Evolutionary conservation across 176 grass and related monocot genomes (phyloP).

Genomic region (Dactylis glomerata): DNA sequence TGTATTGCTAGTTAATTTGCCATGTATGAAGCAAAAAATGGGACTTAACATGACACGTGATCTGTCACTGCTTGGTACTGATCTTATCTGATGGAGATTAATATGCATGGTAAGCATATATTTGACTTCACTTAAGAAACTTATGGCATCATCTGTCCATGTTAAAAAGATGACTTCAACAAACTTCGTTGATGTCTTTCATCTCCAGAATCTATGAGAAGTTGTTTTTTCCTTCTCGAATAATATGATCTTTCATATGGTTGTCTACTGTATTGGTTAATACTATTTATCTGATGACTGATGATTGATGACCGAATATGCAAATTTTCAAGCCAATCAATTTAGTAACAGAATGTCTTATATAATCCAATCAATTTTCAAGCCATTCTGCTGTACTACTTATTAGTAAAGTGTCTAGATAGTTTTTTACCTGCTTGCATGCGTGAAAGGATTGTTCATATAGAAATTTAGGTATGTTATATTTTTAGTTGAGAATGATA

Average conservation of each 20-base stretch:
- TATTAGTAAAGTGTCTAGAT: background rate
- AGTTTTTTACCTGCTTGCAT: background rate
- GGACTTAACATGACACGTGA: background rate
- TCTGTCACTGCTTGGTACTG: background rate
- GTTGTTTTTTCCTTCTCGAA: background rate
- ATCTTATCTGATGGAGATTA: background rate
- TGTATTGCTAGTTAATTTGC: background rate
- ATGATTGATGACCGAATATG: background rate
- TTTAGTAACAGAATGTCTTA: background rate
- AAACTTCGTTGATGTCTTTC: background rate
- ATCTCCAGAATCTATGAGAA: background rate
- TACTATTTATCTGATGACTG: background rate
- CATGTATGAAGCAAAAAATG: background rate
- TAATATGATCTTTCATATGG: conserved; percentile 2
- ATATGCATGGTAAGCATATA: background rate
- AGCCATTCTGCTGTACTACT: background rate
- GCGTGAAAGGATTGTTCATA: background rate
- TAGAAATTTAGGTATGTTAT: background rate
- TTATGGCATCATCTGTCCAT: background rate
- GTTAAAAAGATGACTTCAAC: background rate
- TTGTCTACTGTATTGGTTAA: background rate
- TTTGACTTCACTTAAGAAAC: background rate
- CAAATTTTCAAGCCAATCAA: background rate
- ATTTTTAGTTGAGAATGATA: background rate
- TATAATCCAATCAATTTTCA: no score